Percentiles rank a stretch among this genome's conserved stretches.
Evolutionary conservation across 306 rosid species (phyloP).

Genomic region (Spatholobus suberectus): DNA sequence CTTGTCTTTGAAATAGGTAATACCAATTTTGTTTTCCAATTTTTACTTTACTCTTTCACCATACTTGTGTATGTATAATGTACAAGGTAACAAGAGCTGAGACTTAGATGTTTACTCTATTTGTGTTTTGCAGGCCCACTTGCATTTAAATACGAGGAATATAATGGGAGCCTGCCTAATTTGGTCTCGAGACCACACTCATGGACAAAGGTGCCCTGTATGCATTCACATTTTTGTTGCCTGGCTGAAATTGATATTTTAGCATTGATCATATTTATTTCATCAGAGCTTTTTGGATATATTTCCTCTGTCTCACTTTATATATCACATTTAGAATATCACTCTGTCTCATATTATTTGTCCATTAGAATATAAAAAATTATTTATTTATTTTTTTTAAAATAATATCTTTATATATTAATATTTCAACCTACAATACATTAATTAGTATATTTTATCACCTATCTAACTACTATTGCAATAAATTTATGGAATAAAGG

Average conservation of each 20-base stretch:
- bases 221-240: background rate
- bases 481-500: too few relatives aligned
- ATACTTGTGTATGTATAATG: background rate
- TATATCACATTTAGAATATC: too few relatives aligned
- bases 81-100: background rate
- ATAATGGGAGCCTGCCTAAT: conserved; percentile 61
- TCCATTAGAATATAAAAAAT: too few relatives aligned
- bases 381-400: too few relatives aligned
- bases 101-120: background rate
- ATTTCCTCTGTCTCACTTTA: too few relatives aligned
- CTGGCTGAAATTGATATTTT: background rate
- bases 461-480: too few relatives aligned
- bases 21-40: background rate
- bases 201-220: conserved; percentile 71
- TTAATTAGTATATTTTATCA: too few relatives aligned
- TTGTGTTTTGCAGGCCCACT: conserved; percentile 61
- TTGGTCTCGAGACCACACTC: conserved; percentile 54
- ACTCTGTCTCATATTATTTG: too few relatives aligned
- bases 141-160: conserved; percentile 45
- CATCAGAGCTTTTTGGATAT: background rate
- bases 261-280: background rate
- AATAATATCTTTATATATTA: too few relatives aligned
- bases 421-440: too few relatives aligned
- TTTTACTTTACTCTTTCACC: background rate
- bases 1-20: conserved; percentile 64